Evolutionary conservation across 2,329 filamentous ascomycete genomes (phyloP).

Genomic region (Trichophaea hybrida): DNA sequence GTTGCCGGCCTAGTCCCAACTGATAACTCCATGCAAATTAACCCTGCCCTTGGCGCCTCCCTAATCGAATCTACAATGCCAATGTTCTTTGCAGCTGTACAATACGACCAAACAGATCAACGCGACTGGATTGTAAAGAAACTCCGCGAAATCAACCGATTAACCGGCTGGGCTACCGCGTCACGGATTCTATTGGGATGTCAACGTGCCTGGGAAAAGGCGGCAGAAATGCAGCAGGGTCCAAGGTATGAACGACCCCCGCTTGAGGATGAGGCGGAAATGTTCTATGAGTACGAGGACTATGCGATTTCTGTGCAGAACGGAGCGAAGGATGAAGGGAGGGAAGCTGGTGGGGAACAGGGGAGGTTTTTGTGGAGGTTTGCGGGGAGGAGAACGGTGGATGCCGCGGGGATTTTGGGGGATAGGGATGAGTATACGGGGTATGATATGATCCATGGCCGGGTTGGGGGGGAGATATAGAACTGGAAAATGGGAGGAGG

Average conservation of each 20-base stretch:
- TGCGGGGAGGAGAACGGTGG: slow-evolving; percentile 16
- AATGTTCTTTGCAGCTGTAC: slow-evolving; percentile 72
- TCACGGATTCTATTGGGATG: slow-evolving; percentile 69
- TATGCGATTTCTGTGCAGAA: neutral
- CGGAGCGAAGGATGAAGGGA: neutral
- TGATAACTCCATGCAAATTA: slow-evolving; percentile 44
- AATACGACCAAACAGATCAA: slow-evolving; percentile 59
- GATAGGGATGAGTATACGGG: neutral
- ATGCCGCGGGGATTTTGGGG: slow-evolving; percentile 18
- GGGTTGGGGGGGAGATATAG: no score
- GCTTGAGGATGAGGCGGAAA: slow-evolving; percentile 20
- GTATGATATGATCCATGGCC: neutral
- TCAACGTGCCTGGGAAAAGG: slow-evolving; percentile 69
- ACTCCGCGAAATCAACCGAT: slow-evolving; percentile 57
- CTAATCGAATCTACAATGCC: slow-evolving; percentile 71
- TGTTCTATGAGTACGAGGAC: slow-evolving; percentile 16
- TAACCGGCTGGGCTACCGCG: slow-evolving; percentile 80
- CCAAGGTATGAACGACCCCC: slow-evolving; percentile 48
- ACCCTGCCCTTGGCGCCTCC: slow-evolving; percentile 62
- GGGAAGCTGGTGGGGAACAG: slow-evolving; percentile 1
- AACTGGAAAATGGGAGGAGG: no score
- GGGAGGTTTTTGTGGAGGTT: slow-evolving; percentile 17
- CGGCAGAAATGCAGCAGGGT: slow-evolving; percentile 56
- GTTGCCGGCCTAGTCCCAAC: slow-evolving; percentile 53
- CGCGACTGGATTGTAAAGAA: slow-evolving; percentile 63